Percentiles rank a stretch among this genome's conserved stretches.
Conservation (phyloP, 2,329 filamentous ascomycete genomes). For the Xylariales sp. region DNA sequence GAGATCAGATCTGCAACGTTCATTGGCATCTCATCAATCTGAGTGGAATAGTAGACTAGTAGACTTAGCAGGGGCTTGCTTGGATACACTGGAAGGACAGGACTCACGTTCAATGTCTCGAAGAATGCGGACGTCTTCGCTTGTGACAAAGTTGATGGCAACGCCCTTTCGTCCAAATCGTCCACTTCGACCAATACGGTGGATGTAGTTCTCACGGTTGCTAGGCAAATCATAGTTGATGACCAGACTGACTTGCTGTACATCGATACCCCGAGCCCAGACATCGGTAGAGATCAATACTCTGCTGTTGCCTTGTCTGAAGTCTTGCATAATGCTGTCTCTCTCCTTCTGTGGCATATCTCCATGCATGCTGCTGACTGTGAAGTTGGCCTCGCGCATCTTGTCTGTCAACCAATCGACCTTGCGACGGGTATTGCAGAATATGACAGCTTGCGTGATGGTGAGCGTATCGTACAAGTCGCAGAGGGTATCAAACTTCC, state of each 20-base stretch:
- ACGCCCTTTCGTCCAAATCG: conserved; percentile 97
- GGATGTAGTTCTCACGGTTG: conserved; percentile 99
- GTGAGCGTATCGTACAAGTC: conserved; percentile 98
- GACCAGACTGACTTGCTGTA: conserved; percentile 95
- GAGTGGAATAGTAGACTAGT: conserved; percentile 86
- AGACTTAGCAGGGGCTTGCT: background rate
- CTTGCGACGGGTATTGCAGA: conserved; percentile 98
- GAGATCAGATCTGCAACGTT: conserved; percentile 67
- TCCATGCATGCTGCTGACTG: conserved; percentile 96
- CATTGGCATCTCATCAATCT: conserved; percentile 99
- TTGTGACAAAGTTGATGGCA: conserved; percentile 98
- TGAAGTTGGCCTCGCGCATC: conserved; percentile 98
- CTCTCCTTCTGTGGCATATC: conserved; percentile 99
- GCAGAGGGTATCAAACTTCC: conserved; percentile 98
- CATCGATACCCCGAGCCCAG: conserved; percentile 97
- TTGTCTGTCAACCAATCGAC: conserved; percentile 99
- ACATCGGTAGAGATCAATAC: conserved; percentile 97
- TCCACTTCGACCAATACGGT: conserved; percentile 92
- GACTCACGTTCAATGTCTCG: conserved; percentile 87
- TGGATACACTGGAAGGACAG: background rate
- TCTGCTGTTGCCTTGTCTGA: conserved; percentile 91
- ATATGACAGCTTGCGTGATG: conserved; percentile 98
- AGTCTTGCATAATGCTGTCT: conserved; percentile 99
- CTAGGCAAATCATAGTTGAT: conserved; percentile 99
- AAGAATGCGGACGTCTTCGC: conserved; percentile 94